Base-by-base conservation (phyloP, 805 yeast species). In the Wickerhamomyces sydowiorum region DNA sequence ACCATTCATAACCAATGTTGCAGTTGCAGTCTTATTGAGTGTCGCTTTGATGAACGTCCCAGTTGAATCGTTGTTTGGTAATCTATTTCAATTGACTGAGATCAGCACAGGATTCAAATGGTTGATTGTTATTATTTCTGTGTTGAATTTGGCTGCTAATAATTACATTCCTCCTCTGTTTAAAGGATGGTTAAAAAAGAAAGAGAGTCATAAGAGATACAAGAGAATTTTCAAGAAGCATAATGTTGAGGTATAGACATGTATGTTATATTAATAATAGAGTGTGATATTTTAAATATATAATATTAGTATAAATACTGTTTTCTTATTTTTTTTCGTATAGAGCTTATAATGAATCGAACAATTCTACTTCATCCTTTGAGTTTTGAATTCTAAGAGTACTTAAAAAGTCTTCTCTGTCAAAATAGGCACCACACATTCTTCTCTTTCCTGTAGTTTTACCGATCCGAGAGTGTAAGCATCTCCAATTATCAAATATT, bases 401-500 rank as follows among this genome's bases (percentile, higher is more conserved):
- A 22, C 74, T 68, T 10, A 78, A 62, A 57, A 78, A 82, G 55
- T 82, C 89, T 53, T 82, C 88, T 42, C 83, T 65, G 57, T 78
- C 79, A 48, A 77, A 67, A 59, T 82, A 82, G 2, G 86, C 86
- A 12, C 88, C 88, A 57, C 88, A 82, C 73, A 82, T 70, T 50
- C 86, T 64, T 57, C 88, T 67, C 53, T 74, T 72, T 2, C 89
- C 88, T 1, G 81, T 74, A 45, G 81, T 80, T 45, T 70, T 80
- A 20, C 55, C 56, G 36, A 79, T 76, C 53, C 88, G 69, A 15
- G 83, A 78, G 57, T 82, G 89, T 59, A 82, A 68, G 18, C 79
- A 78, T 51, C 89, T 60, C 87, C 88, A 82, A 55, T 82, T 82
- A 55, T 82, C 87, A 55, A 82, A 82, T 32, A 82, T 75, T 48